Evolutionary conservation across 2,329 filamentous ascomycete species (phyloP), one percentile per base, ranked within the genome.

Genomic region (Nothophoma quercina): DNA sequence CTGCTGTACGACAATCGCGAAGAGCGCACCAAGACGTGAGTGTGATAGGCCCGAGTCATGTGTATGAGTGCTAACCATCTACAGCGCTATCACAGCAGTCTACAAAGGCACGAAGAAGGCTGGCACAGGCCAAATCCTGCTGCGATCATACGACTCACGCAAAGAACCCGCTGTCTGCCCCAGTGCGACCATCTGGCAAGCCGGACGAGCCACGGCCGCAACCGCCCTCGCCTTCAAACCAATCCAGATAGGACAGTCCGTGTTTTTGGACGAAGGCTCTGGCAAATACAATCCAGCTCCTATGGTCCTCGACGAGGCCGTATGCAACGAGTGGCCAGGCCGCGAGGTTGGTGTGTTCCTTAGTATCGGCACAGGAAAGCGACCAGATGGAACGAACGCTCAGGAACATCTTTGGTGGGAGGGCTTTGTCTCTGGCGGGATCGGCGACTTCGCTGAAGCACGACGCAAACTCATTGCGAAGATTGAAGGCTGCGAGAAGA

Each of bases 141-240:
- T 99, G 48, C 88, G 95, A 60, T 98, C 93, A 2, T 99, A 99
- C 75, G 93, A 98, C 72, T 98, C 95, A 13, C 85, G 93, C 65
- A 91, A 89, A 73, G 95, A 98, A 73, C 89, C 93, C 0, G 85
- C 92, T 0, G 90, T 93, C 2, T 93, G 97, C 73, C 93, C 91
- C 56, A 90, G 96, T 69, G 96, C 93, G 75, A 96, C 88, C 36
- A 95, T 99, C 51, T 99, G 95, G 95, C 88, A 99, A 77, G 95
- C 95, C 4, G 95, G 95, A 9, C 86, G 95, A 55, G 95, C 95
- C n/a, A 99, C 95, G 1, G 91, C 85, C 45, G 91, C 95, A 1
- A 95, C 93, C 1, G 91, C 90, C 0, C 81, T 97, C 34, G 95
- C 95, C 1, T 99, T 99, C 78, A 99, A 99, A 73, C 92, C 93